A percentile compares a stretch with the other conserved stretches of the same genome.
Conservation (phyloP, 2,329 filamentous ascomycete species). For the Botrytis pseudocinerea region DNA sequence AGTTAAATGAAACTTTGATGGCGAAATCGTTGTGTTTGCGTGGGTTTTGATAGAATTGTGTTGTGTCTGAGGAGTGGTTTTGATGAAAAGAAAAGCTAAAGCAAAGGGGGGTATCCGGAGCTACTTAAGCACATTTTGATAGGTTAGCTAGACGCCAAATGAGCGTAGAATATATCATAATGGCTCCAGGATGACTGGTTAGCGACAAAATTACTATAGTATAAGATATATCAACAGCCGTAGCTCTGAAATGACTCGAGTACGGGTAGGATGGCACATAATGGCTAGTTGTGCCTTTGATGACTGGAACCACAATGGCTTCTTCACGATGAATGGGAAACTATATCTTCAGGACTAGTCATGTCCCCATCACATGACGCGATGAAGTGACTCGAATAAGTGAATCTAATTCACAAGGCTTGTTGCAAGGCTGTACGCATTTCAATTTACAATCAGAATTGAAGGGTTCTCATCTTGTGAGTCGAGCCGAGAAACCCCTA, state of each 20-base stretch:
- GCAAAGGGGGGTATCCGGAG: background rate
- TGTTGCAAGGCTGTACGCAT: background rate
- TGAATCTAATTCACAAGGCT: background rate
- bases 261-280: background rate
- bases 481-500: background rate
- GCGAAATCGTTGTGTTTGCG: no score
- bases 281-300: background rate
- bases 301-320: background rate
- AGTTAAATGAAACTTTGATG: no score
- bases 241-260: background rate
- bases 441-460: background rate
- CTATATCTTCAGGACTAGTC: background rate
- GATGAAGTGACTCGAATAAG: background rate
- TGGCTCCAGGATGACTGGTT: background rate
- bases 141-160: background rate
- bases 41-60: background rate
- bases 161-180: background rate
- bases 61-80: background rate
- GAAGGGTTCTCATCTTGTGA: background rate
- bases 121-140: background rate
- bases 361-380: background rate
- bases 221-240: background rate
- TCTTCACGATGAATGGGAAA: background rate
- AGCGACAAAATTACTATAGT: no score
- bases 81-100: background rate